These are phyloP conservation scores for Acer yangbiense DNA, from an alignment of 345 rosid species.

Conservation along the genomic window DNA sequence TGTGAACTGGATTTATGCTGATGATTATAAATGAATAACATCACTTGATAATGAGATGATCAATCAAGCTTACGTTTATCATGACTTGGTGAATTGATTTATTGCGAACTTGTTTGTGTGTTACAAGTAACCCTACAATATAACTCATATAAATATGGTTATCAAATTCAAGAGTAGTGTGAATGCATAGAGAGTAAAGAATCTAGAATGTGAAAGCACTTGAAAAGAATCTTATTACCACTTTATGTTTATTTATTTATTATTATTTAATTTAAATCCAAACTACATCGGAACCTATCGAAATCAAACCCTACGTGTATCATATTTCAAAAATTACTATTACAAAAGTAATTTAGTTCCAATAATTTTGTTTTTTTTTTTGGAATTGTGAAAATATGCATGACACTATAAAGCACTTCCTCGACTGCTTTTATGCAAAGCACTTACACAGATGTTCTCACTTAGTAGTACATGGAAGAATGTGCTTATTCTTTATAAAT, in stretches of 20 bases:
- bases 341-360: too few relatives aligned
- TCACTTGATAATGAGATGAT: not conserved
- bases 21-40: not conserved
- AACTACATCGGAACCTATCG: too few relatives aligned
- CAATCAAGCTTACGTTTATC: not conserved
- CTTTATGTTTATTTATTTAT: too few relatives aligned
- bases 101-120: not conserved
- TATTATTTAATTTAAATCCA: too few relatives aligned
- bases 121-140: not conserved
- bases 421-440: not conserved
- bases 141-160: too few relatives aligned
- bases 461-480: too few relatives aligned
- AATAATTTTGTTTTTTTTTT: too few relatives aligned
- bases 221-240: not conserved
- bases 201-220: slow-evolving; percentile 5
- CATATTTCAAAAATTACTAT: too few relatives aligned
- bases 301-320: too few relatives aligned
- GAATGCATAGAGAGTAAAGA: not conserved
- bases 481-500: too few relatives aligned
- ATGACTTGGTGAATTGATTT: not conserved
- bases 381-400: not conserved
- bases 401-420: not conserved
- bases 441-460: too few relatives aligned
- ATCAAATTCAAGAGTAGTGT: not conserved
- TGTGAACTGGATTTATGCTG: not conserved